Conservation (phyloP, 345 rosid species). For the Syzygium aqueum region DNA sequence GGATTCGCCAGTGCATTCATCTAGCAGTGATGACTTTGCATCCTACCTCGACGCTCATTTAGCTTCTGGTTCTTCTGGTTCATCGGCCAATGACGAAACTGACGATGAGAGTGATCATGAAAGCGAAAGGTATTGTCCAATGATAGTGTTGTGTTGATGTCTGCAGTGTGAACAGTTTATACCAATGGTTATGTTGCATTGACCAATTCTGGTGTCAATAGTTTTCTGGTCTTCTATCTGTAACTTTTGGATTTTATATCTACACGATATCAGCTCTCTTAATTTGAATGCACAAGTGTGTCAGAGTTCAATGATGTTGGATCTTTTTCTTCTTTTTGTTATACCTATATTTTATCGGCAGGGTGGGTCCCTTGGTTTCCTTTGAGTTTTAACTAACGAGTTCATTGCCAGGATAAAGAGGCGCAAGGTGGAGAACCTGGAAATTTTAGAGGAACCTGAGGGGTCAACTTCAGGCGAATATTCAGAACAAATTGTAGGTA, state of each 20-base stretch:
- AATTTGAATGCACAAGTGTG: neutral
- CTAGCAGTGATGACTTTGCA: slow-evolving; percentile 80
- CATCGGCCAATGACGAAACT: slow-evolving; percentile 24
- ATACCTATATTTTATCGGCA: neutral
- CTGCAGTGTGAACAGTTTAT: neutral
- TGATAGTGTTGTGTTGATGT: neutral
- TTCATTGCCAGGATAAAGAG: slow-evolving; percentile 45
- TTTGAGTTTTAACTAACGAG: slow-evolving; percentile 1
- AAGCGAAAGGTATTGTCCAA: slow-evolving; percentile 12
- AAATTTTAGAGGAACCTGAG: slow-evolving; percentile 17
- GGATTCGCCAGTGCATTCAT: slow-evolving; percentile 77
- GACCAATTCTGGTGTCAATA: neutral
- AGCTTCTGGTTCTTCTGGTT: slow-evolving; percentile 25
- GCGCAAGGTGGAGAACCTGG: slow-evolving; percentile 33
- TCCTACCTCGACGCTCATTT: slow-evolving; percentile 55
- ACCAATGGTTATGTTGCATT: neutral
- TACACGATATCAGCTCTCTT: neutral
- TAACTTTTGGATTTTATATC: neutral
- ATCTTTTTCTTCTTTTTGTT: neutral
- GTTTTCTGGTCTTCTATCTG: neutral
- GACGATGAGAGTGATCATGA: slow-evolving; percentile 22
- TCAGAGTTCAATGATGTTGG: neutral
- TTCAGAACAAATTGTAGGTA: slow-evolving; percentile 26
- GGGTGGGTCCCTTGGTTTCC: neutral
- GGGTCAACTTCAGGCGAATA: slow-evolving; percentile 20